Evolutionary conservation across 108 stramenopile genomes (phyloP).

Genomic region (Conticribra weissflogii): DNA sequence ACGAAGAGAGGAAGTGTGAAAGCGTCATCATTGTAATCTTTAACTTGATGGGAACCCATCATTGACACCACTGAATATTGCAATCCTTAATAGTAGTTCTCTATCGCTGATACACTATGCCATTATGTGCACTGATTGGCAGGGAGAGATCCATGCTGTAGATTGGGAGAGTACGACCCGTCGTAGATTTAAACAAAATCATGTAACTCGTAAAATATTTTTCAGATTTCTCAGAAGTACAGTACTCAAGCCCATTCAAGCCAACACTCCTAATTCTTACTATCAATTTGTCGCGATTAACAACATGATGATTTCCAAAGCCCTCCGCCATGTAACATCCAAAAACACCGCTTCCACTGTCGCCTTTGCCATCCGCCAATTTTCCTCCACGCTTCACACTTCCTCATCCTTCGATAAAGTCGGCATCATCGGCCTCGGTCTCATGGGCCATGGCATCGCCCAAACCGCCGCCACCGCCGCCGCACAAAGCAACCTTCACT

Average conservation of each 20-base stretch:
- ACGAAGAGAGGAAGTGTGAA: too few species aligned
- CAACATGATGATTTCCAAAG: not conserved
- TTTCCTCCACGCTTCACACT: not conserved
- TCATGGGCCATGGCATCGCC: slow-evolving; percentile 99
- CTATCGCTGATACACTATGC: too few species aligned
- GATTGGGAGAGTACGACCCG: too few species aligned
- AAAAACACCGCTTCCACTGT: not conserved
- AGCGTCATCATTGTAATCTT: too few species aligned
- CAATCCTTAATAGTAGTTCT: too few species aligned
- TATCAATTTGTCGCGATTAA: not conserved
- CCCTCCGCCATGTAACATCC: not conserved
- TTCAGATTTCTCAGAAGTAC: too few species aligned
- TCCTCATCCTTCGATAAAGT: slow-evolving; percentile 75
- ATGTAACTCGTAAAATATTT: too few species aligned
- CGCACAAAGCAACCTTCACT: slow-evolving; percentile 78
- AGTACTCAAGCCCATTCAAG: too few species aligned
- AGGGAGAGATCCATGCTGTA: too few species aligned
- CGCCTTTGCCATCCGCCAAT: not conserved
- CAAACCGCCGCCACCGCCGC: slow-evolving; percentile 66
- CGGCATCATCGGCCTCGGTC: slow-evolving; percentile 96
- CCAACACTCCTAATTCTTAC: not conserved
- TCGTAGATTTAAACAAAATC: too few species aligned
- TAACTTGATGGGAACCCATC: not conserved
- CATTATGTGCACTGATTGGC: too few species aligned
- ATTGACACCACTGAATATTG: not conserved